Conservation (phyloP, 371 early-diverging fungal species). For the Mucor mucedo region DNA sequence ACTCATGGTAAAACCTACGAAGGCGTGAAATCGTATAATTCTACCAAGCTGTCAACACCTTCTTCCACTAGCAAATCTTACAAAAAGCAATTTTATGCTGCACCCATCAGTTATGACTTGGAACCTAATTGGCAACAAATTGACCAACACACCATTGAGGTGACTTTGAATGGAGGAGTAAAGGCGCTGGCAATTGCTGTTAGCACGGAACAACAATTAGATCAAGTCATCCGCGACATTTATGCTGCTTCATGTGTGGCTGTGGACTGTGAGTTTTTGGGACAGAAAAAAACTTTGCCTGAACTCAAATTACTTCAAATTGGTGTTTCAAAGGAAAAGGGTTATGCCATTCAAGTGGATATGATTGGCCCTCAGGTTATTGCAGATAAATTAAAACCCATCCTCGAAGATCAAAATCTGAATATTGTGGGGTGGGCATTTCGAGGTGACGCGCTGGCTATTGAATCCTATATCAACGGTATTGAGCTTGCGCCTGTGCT, state of each 20-base stretch:
- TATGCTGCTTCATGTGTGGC: slow-evolving; percentile 18
- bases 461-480: slow-evolving; percentile 35
- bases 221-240: slow-evolving; percentile 25
- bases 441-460: slow-evolving; percentile 43
- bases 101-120: slow-evolving; percentile 10
- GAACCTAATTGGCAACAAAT: slow-evolving; percentile 35
- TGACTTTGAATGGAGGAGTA: not conserved
- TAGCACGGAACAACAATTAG: slow-evolving; percentile 30
- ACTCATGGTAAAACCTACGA: not conserved
- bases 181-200: slow-evolving; percentile 33
- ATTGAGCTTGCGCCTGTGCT: slow-evolving; percentile 31
- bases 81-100: not conserved
- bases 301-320: slow-evolving; percentile 49
- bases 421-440: slow-evolving; percentile 48
- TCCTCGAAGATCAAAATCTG: slow-evolving; percentile 23
- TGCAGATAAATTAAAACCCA: slow-evolving; percentile 28
- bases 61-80: not conserved
- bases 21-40: not conserved
- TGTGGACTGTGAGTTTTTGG: slow-evolving; percentile 52
- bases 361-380: slow-evolving; percentile 37
- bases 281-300: slow-evolving; percentile 33
- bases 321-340: slow-evolving; percentile 36
- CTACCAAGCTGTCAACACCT: not conserved
- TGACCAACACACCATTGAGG: slow-evolving; percentile 13
- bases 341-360: slow-evolving; percentile 53